These are phyloP conservation scores for Marasmius tenuissimus DNA, from an alignment of 1,284 basidiomycete species.

Conservation along the genomic window DNA sequence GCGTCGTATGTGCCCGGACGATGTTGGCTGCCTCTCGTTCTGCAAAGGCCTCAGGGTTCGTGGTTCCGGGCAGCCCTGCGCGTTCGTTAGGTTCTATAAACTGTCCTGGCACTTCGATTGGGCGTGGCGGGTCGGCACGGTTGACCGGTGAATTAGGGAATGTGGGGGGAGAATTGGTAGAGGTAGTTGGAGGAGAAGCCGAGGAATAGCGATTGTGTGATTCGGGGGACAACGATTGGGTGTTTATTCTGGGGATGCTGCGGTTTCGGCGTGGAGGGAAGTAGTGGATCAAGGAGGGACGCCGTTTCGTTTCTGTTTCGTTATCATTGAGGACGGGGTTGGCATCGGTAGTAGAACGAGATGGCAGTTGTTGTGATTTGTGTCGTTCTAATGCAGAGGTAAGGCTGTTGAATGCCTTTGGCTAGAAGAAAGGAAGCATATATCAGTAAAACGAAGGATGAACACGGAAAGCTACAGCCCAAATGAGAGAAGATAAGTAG, in stretches of 20 bases:
- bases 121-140: not conserved
- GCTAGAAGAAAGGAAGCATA: not conserved
- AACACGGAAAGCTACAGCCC: not conserved
- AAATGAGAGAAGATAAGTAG: not conserved
- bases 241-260: not conserved
- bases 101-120: not conserved
- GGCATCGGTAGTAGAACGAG: conserved; percentile 1
- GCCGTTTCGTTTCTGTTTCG: not conserved
- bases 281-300: conserved; percentile 15
- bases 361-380: conserved; percentile 19
- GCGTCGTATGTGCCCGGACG: conserved; percentile 2
- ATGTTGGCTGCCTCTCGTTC: not conserved
- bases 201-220: not conserved
- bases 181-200: not conserved
- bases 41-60: not conserved
- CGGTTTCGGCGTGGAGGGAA: not conserved
- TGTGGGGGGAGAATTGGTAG: not conserved
- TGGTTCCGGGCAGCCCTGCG: not conserved
- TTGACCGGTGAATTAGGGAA: not conserved
- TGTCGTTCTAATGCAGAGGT: conserved; percentile 11
- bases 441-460: not conserved
- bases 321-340: no score
- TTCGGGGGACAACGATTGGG: not conserved
- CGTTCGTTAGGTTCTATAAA: conserved; percentile 2
- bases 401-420: conserved; percentile 10